A percentile compares a stretch with the other conserved stretches of the same genome.
phyloP scores from a whole-genome alignment of 768 basidiomycete genomes.

The Lentinula lateritia region DNA sequence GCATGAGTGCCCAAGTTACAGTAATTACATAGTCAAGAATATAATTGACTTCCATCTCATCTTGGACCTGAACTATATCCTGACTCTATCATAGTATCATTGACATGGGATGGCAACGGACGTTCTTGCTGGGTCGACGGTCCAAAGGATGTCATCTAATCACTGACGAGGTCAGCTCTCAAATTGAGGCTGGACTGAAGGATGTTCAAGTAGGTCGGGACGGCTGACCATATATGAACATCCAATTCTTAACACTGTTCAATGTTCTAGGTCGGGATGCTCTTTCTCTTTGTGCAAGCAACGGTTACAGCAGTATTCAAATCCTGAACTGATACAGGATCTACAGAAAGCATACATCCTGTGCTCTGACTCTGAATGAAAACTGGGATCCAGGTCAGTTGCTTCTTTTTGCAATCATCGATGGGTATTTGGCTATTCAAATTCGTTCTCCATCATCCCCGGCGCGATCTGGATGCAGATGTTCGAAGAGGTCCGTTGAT shows the following conservation, averaged over 20 bases:
- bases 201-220: conserved; percentile 48
- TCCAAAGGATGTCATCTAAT: conserved; percentile 77
- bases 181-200: conserved; percentile 66
- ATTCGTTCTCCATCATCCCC: neutral
- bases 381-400: conserved; percentile 74
- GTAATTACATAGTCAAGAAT: no score
- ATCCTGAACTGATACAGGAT: conserved; percentile 6
- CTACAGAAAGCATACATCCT: conserved; percentile 69
- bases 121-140: conserved; percentile 56
- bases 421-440: neutral
- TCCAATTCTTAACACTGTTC: neutral
- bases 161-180: conserved; percentile 64
- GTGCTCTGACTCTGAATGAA: conserved; percentile 81
- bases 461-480: conserved; percentile 20
- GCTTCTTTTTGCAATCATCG: neutral
- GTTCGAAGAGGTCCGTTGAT: conserved; percentile 33
- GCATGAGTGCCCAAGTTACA: no score
- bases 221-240: neutral
- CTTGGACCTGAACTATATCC: no score
- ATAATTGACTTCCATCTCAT: no score
- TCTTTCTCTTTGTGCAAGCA: conserved; percentile 81
- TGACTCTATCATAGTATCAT: neutral
- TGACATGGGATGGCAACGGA: conserved; percentile 86
- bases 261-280: conserved; percentile 66
- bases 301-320: neutral